phyloP scores from a whole-genome alignment of 148 eudicot genomes.

The Dysphania ambrosioides region DNA sequence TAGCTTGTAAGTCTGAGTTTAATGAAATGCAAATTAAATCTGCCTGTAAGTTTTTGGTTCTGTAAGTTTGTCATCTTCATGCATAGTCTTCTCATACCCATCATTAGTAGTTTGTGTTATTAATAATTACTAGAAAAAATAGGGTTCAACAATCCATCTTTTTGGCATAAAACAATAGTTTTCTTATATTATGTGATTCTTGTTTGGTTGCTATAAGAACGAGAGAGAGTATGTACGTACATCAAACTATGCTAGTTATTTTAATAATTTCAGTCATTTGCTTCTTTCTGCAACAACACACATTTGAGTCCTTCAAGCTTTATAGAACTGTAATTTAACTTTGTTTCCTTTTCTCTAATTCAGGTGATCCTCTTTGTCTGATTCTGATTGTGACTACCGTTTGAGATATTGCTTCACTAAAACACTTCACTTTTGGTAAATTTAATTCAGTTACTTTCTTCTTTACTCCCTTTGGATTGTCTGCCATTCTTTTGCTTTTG shows the following conservation, averaged over 20 bases:
- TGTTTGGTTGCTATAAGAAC: background rate
- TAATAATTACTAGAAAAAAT: constrained; percentile 4
- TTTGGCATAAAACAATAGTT: background rate
- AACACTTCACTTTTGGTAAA: constrained; percentile 23
- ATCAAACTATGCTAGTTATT: too few relatives aligned
- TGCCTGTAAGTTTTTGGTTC: background rate
- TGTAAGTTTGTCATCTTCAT: constrained; percentile 17
- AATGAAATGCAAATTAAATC: constrained; percentile 32
- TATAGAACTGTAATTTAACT: background rate
- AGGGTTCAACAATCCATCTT: constrained; percentile 6
- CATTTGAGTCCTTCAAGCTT: background rate
- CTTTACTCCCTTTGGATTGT: constrained; percentile 14
- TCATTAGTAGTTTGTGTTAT: background rate
- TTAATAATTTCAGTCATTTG: too few relatives aligned
- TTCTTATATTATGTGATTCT: background rate
- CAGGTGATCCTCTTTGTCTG: constrained; percentile 27
- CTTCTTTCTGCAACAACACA: background rate
- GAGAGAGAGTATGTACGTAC: background rate
- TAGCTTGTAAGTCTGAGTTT: background rate
- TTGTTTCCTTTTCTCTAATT: constrained; percentile 8
- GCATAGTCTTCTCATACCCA: constrained; percentile 6
- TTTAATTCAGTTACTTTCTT: constrained; percentile 15
- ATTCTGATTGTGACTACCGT: constrained; percentile 7
- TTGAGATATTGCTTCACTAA: constrained; percentile 26
- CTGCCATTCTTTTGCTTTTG: constrained; percentile 21